These are phyloP conservation scores for Lentinula edodes DNA, from an alignment of 768 basidiomycete species.

Conservation along the genomic window DNA sequence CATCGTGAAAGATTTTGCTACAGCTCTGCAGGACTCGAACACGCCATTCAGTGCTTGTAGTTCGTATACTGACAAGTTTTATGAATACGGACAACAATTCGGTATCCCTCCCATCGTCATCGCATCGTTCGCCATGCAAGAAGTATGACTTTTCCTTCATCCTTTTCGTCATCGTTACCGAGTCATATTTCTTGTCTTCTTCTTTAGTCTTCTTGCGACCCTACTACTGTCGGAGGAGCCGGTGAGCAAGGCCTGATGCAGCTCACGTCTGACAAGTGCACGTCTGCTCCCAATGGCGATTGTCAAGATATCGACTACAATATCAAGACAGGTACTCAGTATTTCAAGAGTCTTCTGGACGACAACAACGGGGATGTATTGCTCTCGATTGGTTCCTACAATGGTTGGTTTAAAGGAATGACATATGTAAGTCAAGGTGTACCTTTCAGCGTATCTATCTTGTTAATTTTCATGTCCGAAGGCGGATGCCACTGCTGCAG, in stretches of 20 bases:
- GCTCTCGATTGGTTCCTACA: slow-evolving; percentile 63
- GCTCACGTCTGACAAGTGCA: slow-evolving; percentile 74
- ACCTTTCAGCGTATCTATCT: neutral
- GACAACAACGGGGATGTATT: slow-evolving; percentile 49
- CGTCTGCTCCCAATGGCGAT: slow-evolving; percentile 39
- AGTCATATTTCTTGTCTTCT: neutral
- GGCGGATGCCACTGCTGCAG: slow-evolving; percentile 55
- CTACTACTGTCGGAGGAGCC: slow-evolving; percentile 53
- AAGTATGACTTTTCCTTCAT: slow-evolving; percentile 29
- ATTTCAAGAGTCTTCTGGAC: slow-evolving; percentile 47
- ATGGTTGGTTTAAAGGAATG: slow-evolving; percentile 61
- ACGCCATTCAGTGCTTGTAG: slow-evolving; percentile 59
- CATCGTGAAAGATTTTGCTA: slow-evolving; percentile 36
- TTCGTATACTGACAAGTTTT: slow-evolving; percentile 47
- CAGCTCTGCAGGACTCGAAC: slow-evolving; percentile 40
- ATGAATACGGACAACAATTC: slow-evolving; percentile 46
- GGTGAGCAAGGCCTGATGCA: slow-evolving; percentile 90
- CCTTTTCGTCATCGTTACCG: neutral
- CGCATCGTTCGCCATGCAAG: slow-evolving; percentile 88
- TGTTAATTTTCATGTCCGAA: slow-evolving; percentile 16
- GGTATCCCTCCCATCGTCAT: slow-evolving; percentile 68
- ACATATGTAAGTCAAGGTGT: slow-evolving; percentile 40
- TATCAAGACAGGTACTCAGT: slow-evolving; percentile 59
- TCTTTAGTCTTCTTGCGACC: slow-evolving; percentile 55
- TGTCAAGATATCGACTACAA: slow-evolving; percentile 60